Base-by-base conservation (phyloP, 2,329 filamentous ascomycete genomes). In the Calonectria pseudoturangicola region DNA sequence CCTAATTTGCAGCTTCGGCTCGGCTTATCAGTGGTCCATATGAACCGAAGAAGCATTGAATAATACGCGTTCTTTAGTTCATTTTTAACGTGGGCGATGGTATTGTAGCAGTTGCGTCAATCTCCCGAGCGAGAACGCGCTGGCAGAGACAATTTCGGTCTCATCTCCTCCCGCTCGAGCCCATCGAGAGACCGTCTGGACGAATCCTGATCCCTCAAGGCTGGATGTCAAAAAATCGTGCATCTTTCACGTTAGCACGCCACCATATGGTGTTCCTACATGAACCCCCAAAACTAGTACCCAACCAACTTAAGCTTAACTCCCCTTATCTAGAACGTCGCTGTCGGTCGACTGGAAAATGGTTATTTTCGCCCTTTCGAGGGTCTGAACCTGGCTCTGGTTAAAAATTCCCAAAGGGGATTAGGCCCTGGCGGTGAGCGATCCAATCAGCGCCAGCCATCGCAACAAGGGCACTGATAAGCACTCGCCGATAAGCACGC, bases 301-400 rank as follows among this genome's bases (percentile, higher is more conserved):
- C 50, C 30, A 33, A n/a, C n/a, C 48, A 51, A 60, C 27, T 66
- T 71, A 71, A 71, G 68, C 68, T 71, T 71, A 71, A 71, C 33
- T 51, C 33, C 13, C 43, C 25, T 66, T 51, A 66, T 66, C 63
- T 33, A 15, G 4, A 8, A 36, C 67, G 45, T n/a, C 50, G 16
- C 43, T 25, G 12, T 30, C 13, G 33, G 54, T 62, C 48, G 28
- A 50, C 58, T 21, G 45, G 30, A 30, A 43, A 43, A 51, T 66
- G 68, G 68, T 48, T 71, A 71, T 66, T 66, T 64, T 70, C 30
- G 33, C 54, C 68, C 68, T 33, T 66, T 71, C 58, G 41, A 18
- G 51, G 36, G 27, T 16, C 43, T 30, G 28, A 45, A 36, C 41
- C 25, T 36, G 21, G 33, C 41, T 43, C 39, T 62, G 68, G 62